Conservation (phyloP, 2,329 filamentous ascomycete species). For the Xylaria sp. region DNA sequence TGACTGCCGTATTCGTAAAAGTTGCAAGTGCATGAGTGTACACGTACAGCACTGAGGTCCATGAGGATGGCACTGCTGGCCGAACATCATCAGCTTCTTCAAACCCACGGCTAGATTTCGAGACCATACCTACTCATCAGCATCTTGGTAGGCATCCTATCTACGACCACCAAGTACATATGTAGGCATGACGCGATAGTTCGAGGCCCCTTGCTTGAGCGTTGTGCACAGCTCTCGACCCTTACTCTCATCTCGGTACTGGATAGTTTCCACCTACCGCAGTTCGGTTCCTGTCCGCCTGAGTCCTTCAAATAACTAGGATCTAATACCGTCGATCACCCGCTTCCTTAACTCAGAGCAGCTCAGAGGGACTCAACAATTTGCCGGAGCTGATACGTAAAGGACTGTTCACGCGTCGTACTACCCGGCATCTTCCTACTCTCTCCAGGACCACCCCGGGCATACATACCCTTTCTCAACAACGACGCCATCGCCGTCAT, state of each 20-base stretch:
- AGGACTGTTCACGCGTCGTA: background rate
- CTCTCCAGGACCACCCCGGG: background rate
- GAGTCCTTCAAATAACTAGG: background rate
- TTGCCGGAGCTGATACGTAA: background rate
- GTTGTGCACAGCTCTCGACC: background rate
- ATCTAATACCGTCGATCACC: constrained; percentile 14
- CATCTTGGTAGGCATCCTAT: background rate
- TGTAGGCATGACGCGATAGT: background rate
- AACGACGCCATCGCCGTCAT: constrained; percentile 14
- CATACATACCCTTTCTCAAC: background rate
- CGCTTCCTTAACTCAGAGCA: too few species aligned
- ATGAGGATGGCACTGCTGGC: too few species aligned
- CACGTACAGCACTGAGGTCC: too few species aligned
- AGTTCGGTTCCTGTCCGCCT: background rate
- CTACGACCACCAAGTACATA: too few species aligned
- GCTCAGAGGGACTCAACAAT: too few species aligned
- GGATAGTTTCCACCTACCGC: background rate
- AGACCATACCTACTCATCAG: too few species aligned
- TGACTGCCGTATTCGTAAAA: too few species aligned
- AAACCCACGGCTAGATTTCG: background rate
- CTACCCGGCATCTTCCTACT: background rate
- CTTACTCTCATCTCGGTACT: background rate
- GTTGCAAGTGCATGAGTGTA: too few species aligned
- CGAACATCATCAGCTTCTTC: constrained; percentile 1
- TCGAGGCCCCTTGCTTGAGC: background rate